Evolutionary conservation across 2,329 filamentous ascomycete genomes (phyloP), one percentile per base, ranked within the genome.

Genomic region (Trichoderma sp.): DNA sequence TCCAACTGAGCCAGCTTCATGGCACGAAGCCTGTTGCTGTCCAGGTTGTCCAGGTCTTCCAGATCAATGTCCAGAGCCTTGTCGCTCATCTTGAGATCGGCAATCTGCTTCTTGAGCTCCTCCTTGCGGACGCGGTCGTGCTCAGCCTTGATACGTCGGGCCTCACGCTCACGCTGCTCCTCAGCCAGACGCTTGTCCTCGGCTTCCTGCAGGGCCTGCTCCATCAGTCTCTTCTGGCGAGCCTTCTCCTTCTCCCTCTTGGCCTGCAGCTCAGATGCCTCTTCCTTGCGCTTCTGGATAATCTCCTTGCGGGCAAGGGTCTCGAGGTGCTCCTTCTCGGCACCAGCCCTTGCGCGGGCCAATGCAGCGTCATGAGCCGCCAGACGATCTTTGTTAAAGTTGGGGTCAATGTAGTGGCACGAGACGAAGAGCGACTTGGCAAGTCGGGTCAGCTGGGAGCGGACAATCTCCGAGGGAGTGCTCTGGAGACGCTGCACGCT

Each of bases 261-360:
- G 67, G 95, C 92, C 71, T 93, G 87, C 52, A 92, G 87, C 77
- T 94, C 93, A 12, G 92, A 91, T n/a, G 92, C 93, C 69, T 92
- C 91, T 75, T 97, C 93, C 83, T 98, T 98, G 81, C 94, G 94
- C 84, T 96, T 96, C 76, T 97, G 90, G 72, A 99, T 99, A 70
- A 96, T 79, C 5, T 93, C 90, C 77, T 96, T 94, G 72, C 95
- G 90, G 66, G 90, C 88, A 56, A 99, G 84, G 50, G 89, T 92
- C 43, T 94, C 92, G 67, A 86, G 84, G 75, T 97, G 93, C 80
- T 99, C 95, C 80, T 96, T 85, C 76, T 95, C 92, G n/a, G 92
- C 91, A 67, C 94, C 95, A 69, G 88, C 90, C 80, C 90, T 88
- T 69, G 95, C 92, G 68, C 93, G 90, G 62, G 88, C 86, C 61